Base-by-base conservation (phyloP, 1,284 basidiomycete species). In the Cutaneotrichosporon dermatis region DNA sequence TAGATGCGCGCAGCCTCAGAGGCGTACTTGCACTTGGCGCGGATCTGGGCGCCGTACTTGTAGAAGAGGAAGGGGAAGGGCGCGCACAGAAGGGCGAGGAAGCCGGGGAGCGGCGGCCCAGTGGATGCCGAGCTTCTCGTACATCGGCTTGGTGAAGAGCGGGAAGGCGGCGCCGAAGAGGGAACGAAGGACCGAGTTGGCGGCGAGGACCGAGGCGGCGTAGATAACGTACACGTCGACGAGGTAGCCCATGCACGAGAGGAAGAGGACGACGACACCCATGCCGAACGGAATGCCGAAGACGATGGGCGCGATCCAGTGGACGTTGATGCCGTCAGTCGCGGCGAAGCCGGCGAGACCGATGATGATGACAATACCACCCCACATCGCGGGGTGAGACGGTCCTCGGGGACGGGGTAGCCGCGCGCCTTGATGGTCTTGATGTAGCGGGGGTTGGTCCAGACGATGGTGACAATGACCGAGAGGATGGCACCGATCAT, bases 121-220 rank as follows among this genome's bases (percentile, higher is more conserved):
- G 61, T 84, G 77, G 51, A 86, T 83, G 8, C 86, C 86, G 12
- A 88, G 80, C 5, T 74, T 76, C 7, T 73, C 68, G 70, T 86
- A 71, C 73, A 75, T 75, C 44, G 68, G 56, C 16, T 48, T 41
- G 12, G 73, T 83, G 71, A 87, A 83, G 6, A 86, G 74, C 9
- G 85, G 86, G 74, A 87, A 87, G 3, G 83, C 79, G 1, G 84
- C 84, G 15, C 86, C 88, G 62, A 86, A 83, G 2, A 83, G 76
- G 3, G 84, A 87, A 59, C 88, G 84, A 16, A 88, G 73, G 49
- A 90, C 83, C 16, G 88, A 84, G 45, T 86, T 88, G 57, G 87
- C 84, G 2, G 88, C 86, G 37, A 87, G 80, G 9, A 85, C 85
- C 57, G 83, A 85, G 0, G 86, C 86, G 25, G 66, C 60, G 70